Base-by-base conservation (phyloP, 1,139 yeast genomes). In the Kluyveromyces marxianus region DNA sequence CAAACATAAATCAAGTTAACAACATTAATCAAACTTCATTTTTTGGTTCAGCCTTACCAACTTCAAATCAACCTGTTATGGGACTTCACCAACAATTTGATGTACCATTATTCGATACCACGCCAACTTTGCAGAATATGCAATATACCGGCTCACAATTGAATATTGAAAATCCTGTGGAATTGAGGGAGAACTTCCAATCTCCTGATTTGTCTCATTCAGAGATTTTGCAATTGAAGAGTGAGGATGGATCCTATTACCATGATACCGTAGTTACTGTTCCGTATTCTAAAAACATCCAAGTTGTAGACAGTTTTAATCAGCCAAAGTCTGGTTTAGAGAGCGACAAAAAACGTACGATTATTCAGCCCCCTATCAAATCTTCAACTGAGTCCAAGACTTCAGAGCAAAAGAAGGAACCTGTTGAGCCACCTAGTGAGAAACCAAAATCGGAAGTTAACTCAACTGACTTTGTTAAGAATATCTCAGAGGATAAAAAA, bases 201-300 rank as follows among this genome's bases (percentile, higher is more conserved):
- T 36, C 48, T 8, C 47, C 36, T 6, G 65, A 60, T 47, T 59
- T 51, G 34, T 58, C 57, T 4, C 56, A 55, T 25, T 56, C 55
- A 29, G 60, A 62, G 42, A 47, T 62, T 7, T 49, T 61, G 35
- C 46, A 53, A 14, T 44, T 59, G 40, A 54, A 50, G 32, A 54
- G 48, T 39, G 42, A 40, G 6, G 62, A 60, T 39, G 62, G 59
- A 4, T 54, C 61, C n/a, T 55, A 52, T 32, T 62, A 59, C 46
- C 61, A 52, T 21, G 61, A 60, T 41, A 52, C 55, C 1, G 46
- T 48, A 7, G 60, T 60, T 24, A 55, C 56, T 33, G 50, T 62
- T 6, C 65, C 67, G 3, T 47, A 54, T 14, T 47, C 54, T 21
- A 50, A 48, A 28, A 40, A 42, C 27, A 41, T 45, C 4, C 48